Base-by-base conservation (phyloP, 495 filamentous ascomycete species). In the Clavariopsis aquatica region DNA sequence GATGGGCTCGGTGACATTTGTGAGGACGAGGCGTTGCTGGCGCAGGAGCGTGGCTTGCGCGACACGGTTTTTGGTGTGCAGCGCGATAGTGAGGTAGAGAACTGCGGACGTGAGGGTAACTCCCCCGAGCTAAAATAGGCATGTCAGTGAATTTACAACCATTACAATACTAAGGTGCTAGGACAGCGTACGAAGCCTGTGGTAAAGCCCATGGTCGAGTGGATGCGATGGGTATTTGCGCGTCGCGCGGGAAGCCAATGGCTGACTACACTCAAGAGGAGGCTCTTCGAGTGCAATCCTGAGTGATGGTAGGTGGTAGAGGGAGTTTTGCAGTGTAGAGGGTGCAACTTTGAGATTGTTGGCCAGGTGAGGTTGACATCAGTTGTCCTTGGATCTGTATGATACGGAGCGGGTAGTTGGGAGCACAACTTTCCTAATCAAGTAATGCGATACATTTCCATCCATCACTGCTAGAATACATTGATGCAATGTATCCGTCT, bases 51-150 rank as follows among this genome's bases (percentile, higher is more conserved):
- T 75, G 69, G 86, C 82, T 80, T 96, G 91, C 22, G 83, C 76
- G 56, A 83, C 73, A 51, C 92, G 89, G 71, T 84, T 89, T 56
- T 79, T 82, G 38, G 85, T 82, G 78, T 98, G 92, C 7, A 89
- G 78, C 73, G 85, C 78, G 26, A 96, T 75, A 56, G 88, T 84
- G 53, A 97, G 84, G 80, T 95, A 96, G 71, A 94, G 83, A 58
- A 89, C 70, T 24, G 88, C 85, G 49, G 91, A 85, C 49, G 93
- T 96, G 41, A 98, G 81, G 66, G 93, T 90, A 41, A 94, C 83
- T 68, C 94, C 93, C 70, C 91, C 87, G 72, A 92, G 82, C 88
- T 90, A 61, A 7, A 58, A 41, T 4, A 22, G 10, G 22, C 38
- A 10, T 29, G 55, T 58, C 20, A 58, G 55, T 19, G 2, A 3